Percentiles rank a stretch among this genome's conserved stretches.
Evolutionary conservation across 208 protist genomes (phyloP).

Genomic region (Trypanosoma vivax): DNA sequence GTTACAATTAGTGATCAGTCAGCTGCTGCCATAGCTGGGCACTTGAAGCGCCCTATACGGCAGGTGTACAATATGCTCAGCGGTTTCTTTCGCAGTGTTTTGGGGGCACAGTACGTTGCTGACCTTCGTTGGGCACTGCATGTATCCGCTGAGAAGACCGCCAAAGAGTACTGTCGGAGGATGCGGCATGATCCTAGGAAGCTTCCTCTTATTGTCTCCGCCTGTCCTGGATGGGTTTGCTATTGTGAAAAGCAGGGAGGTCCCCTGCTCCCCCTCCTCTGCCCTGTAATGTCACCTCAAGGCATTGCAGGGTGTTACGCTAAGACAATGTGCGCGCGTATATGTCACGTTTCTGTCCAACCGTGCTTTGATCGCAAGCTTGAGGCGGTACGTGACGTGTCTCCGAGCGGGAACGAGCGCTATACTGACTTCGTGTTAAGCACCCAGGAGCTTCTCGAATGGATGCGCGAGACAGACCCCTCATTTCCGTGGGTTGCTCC

Average conservation of each 20-base stretch:
- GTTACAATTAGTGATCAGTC: constrained; percentile 92
- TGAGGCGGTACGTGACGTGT: constrained; percentile 91
- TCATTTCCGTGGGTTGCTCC: constrained; percentile 33
- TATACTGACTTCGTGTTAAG: constrained; percentile 97
- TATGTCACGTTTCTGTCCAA: constrained; percentile 96
- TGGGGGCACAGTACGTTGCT: constrained; percentile 52
- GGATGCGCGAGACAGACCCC: constrained; percentile 61
- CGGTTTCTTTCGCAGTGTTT: constrained; percentile 59
- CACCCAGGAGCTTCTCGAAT: constrained; percentile 88
- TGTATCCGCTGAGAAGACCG: constrained; percentile 69
- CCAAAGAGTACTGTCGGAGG: constrained; percentile 71
- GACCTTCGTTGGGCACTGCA: constrained; percentile 72
- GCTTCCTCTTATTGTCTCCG: constrained; percentile 91
- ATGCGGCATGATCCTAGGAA: constrained; percentile 12
- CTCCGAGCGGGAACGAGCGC: constrained; percentile 14
- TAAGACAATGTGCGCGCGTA: constrained; percentile 22
- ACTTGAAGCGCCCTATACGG: constrained; percentile 40
- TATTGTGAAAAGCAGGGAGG: constrained; percentile 97
- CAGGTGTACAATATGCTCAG: constrained; percentile 49
- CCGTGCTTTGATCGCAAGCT: constrained; percentile 99
- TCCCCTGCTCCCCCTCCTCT: constrained; percentile 91
- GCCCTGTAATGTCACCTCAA: constrained; percentile 92
- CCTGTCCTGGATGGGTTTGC: constrained; percentile 97
- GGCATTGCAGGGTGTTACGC: constrained; percentile 95
- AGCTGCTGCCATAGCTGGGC: constrained; percentile 84